Evolutionary conservation across 2,329 filamentous ascomycete species (phyloP).

Genomic region (Phyllosticta ampelicida): DNA sequence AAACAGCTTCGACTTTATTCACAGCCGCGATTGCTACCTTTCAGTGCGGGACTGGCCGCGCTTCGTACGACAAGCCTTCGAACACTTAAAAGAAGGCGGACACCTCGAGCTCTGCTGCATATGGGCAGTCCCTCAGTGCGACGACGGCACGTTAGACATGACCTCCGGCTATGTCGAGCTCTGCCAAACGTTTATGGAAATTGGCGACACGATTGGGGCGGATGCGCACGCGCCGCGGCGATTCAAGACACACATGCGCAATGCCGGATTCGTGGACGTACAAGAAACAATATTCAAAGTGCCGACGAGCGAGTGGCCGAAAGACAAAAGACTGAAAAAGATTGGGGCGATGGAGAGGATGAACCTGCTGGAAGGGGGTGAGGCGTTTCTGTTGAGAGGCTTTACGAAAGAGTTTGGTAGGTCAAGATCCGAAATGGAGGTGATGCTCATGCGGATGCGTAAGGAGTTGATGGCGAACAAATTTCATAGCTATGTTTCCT

Average conservation of each 20-base stretch:
- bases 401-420: constrained; percentile 6
- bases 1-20: constrained; percentile 32
- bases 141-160: constrained; percentile 5
- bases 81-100: constrained; percentile 5
- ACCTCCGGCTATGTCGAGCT: constrained; percentile 3
- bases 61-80: constrained; percentile 4
- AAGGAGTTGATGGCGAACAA: constrained; percentile 8
- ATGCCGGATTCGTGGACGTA: constrained; percentile 2
- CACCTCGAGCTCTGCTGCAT: constrained; percentile 7
- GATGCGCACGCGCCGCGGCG: constrained; percentile 2
- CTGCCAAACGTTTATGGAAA: constrained; percentile 4
- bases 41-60: constrained; percentile 5
- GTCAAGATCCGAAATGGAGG: constrained; percentile 4
- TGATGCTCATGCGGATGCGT: constrained; percentile 4
- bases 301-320: constrained; percentile 6
- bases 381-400: constrained; percentile 4
- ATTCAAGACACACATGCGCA: not conserved
- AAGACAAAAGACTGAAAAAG: constrained; percentile 3
- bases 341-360: constrained; percentile 4
- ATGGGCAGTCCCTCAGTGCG: constrained; percentile 5
- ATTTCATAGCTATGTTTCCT: constrained; percentile 7
- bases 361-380: constrained; percentile 5
- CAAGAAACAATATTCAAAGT: constrained; percentile 7
- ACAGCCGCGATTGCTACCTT: constrained; percentile 16
- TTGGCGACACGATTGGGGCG: not conserved